Evolutionary conservation across 768 basidiomycete genomes (phyloP), one percentile per base, ranked within the genome.

Genomic region (Kockovaella imperatae): DNA sequence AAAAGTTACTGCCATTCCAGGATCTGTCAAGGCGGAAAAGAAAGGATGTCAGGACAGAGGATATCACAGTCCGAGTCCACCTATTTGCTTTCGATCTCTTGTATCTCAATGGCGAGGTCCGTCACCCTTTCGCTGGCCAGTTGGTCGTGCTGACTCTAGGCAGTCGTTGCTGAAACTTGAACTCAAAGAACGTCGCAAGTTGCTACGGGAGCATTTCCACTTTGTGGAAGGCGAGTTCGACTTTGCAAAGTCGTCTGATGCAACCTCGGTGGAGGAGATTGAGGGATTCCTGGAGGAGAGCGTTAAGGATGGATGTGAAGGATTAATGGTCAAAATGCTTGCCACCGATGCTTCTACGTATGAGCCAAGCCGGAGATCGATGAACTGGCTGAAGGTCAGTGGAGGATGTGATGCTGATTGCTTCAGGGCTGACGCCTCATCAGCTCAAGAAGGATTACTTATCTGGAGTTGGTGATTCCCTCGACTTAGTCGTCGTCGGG

Each of bases 391-490:
- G 14, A 99, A 99, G 81, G 93, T 89, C 28, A 43, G 69, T 18
- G n/a, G n/a, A 30, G 20, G 11, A 24, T 30, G 10, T 30, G 1
- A 41, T n/a, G 13, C 21, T 18, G 34, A 36, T 42, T 24, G 26
- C 15, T 25, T 6, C 24, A 5, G 42, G 10, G n/a, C 35, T 14
- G 10, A 25, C 26, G 30, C 5, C 15, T 6, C 14, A 8, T 28
- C 68, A 99, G 93, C 79, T 99, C 59, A 99, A 99, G 76, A 97
- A 99, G 66, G 95, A 97, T 70, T 99, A 97, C 69, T 79, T 99
- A 3, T 83, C 87, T 24, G 95, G 95, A 2, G 80, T 96, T 7
- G 95, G 95, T 21, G 95, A 99, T 73, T 96, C 93, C 1, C 80
- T 97, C 42, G 95, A 99, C 67, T 78, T 99, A 4, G 88, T 93